phyloP scores from a whole-genome alignment of 2,329 filamentous ascomycete species.

The Pestalotiopsis sp. region DNA sequence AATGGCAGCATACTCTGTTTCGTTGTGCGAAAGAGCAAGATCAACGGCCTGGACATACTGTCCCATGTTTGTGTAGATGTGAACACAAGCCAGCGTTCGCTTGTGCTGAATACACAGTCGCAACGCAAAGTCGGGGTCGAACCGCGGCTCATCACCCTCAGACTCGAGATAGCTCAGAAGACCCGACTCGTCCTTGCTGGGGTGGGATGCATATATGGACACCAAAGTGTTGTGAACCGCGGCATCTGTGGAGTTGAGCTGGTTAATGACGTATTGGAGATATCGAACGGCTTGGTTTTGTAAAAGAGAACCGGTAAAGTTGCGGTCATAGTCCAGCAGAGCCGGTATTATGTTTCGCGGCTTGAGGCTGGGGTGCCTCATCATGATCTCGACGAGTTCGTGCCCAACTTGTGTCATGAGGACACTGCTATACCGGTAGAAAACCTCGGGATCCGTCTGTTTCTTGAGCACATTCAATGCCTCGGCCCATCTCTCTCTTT shows the following conservation, averaged over 20 bases:
- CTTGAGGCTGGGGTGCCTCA: slow-evolving; percentile 85
- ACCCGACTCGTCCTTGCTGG: slow-evolving; percentile 80
- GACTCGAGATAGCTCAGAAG: slow-evolving; percentile 88
- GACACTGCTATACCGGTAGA: slow-evolving; percentile 97
- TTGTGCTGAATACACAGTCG: slow-evolving; percentile 94
- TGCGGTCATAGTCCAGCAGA: slow-evolving; percentile 89
- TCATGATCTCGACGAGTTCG: slow-evolving; percentile 91
- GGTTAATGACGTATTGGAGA: slow-evolving; percentile 89
- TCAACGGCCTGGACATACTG: slow-evolving; percentile 94
- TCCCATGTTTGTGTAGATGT: slow-evolving; percentile 96
- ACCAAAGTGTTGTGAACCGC: slow-evolving; percentile 97
- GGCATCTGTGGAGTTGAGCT: slow-evolving; percentile 76
- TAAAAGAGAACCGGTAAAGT: slow-evolving; percentile 64
- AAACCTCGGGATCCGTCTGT: slow-evolving; percentile 89
- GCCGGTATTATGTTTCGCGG: slow-evolving; percentile 90
- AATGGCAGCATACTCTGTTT: slow-evolving; percentile 85
- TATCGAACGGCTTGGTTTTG: slow-evolving; percentile 95
- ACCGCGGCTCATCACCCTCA: slow-evolving; percentile 83
- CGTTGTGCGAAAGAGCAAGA: slow-evolving; percentile 84
- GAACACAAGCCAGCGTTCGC: slow-evolving; percentile 90
- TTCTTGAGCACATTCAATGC: slow-evolving; percentile 87
- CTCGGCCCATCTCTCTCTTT: slow-evolving; percentile 88
- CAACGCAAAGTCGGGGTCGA: slow-evolving; percentile 94
- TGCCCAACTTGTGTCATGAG: slow-evolving; percentile 86
- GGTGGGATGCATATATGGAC: slow-evolving; percentile 89